Base-by-base conservation (phyloP, 495 filamentous ascomycete species). In the Cercophora newfieldiana region DNA sequence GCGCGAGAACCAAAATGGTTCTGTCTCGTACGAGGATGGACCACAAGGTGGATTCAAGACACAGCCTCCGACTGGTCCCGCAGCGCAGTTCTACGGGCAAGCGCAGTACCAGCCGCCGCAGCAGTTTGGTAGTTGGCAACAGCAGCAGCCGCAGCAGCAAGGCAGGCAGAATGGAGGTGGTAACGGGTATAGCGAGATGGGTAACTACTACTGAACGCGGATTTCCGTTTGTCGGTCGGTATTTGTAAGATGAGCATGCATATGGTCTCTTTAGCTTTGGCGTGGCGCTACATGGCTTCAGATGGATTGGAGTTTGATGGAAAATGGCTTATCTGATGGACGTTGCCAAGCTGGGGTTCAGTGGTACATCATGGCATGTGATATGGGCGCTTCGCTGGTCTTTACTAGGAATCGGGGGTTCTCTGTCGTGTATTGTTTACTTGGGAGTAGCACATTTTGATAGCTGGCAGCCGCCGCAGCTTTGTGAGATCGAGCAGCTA, bases 1-100 rank as follows among this genome's bases (percentile, higher is more conserved):
- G 24, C 75, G 77, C 7, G 78, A 80, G 1, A 75, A 60, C 44
- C 76, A 76, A 21, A 69, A 70, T 22, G 74, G 75, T 5, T 78
- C 72, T 50, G 75, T 80, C 14, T 79, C 79, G 1, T 82, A 82
- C 55, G 80, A 82, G 56, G 80, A 82, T 28, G 67, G 66, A 7
- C 54, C 63, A 24, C 60, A 61, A 16, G 57, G 65, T 25, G 69
- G 25, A 19, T 74, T 73, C 49, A 55, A 65, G 8, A 25, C 68
- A 0, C 53, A 67, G 26, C 59, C 69, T 26, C 69, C 69, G 19
- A 68, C 68, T n/a, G 64, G 58, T 1, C 66, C 64, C 7, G 33
- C 56, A 12, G 49, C 29, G 21, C 68, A 70, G 29, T 68, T 67
- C 5, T 56, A 70, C 21, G 24, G 60, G 22, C 67, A 65, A 18